Conservation (phyloP, 441 rosid species). For the Geranium incanum region DNA sequence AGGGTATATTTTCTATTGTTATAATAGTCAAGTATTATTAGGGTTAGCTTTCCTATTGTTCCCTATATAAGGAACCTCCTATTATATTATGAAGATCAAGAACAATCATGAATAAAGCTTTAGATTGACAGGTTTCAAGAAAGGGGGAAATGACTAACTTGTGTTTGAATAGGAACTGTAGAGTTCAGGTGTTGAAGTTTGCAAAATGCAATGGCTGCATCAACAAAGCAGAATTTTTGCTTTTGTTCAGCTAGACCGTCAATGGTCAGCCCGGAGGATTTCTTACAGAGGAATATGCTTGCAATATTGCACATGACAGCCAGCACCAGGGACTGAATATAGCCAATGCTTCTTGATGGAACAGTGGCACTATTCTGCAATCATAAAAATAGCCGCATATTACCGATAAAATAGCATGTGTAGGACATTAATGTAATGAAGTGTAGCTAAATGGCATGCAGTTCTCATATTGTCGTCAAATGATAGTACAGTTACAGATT, state of each 20-base stretch:
- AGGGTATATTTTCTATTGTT: too few species aligned
- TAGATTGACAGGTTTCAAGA: neutral
- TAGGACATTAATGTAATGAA: neutral
- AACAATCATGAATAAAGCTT: too few species aligned
- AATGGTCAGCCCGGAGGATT: constrained; percentile 37
- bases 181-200: constrained; percentile 84
- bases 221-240: constrained; percentile 62
- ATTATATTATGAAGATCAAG: too few species aligned
- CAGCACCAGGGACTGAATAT: constrained; percentile 71
- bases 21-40: too few species aligned
- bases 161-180: constrained; percentile 54
- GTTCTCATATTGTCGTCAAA: constrained; percentile 3
- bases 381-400: constrained; percentile 25
- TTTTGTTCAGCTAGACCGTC: constrained; percentile 58
- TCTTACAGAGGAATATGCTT: constrained; percentile 54
- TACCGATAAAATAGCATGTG: constrained; percentile 7
- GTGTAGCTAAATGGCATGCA: neutral
- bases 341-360: constrained; percentile 42
- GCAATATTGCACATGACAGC: constrained; percentile 72
- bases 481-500: neutral
- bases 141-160: constrained; percentile 42
- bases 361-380: constrained; percentile 48
- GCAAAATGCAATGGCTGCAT: constrained; percentile 86
- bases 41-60: too few species aligned
- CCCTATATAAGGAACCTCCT: too few species aligned